Percentiles rank a stretch among this genome's conserved stretches.
phyloP scores from a whole-genome alignment of 352 stramenopile genomes.

The Hyaloperonospora arabidopsidis region DNA sequence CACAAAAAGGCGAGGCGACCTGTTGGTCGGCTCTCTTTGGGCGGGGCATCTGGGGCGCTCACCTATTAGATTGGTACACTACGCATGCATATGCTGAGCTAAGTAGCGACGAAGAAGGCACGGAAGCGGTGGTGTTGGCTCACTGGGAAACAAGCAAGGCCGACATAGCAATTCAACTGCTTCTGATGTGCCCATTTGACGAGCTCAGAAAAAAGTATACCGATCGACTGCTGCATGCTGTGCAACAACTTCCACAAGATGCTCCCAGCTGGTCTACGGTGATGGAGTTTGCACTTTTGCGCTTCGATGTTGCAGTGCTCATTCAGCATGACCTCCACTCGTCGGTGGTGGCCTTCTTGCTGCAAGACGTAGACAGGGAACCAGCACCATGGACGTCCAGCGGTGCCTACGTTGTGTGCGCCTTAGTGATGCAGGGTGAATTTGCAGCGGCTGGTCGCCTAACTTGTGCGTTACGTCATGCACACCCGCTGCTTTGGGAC shows the following conservation, averaged over 20 bases:
- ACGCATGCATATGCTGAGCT: slow-evolving; percentile 40
- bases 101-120: slow-evolving; percentile 16
- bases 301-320: slow-evolving; percentile 42
- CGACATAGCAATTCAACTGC: slow-evolving; percentile 34
- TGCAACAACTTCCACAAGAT: slow-evolving; percentile 12
- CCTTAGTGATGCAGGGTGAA: slow-evolving; percentile 41
- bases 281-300: slow-evolving; percentile 56
- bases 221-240: slow-evolving; percentile 21
- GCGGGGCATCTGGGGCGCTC: slow-evolving; percentile 34
- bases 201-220: slow-evolving; percentile 34
- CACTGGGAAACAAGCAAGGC: slow-evolving; percentile 32
- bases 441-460: slow-evolving; percentile 44
- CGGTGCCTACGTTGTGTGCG: slow-evolving; percentile 55
- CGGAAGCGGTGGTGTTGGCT: slow-evolving; percentile 29
- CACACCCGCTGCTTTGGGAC: slow-evolving; percentile 64
- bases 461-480: slow-evolving; percentile 42
- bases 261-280: slow-evolving; percentile 15
- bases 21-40: slow-evolving; percentile 45
- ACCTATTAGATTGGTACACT: slow-evolving; percentile 51
- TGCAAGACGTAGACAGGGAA: slow-evolving; percentile 8
- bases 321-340: slow-evolving; percentile 37
- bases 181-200: slow-evolving; percentile 56
- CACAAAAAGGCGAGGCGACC: neutral
- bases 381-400: slow-evolving; percentile 48
- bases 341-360: slow-evolving; percentile 33